Base-by-base conservation (phyloP, 257 asterid species). In the Gentiana macrophylla region DNA sequence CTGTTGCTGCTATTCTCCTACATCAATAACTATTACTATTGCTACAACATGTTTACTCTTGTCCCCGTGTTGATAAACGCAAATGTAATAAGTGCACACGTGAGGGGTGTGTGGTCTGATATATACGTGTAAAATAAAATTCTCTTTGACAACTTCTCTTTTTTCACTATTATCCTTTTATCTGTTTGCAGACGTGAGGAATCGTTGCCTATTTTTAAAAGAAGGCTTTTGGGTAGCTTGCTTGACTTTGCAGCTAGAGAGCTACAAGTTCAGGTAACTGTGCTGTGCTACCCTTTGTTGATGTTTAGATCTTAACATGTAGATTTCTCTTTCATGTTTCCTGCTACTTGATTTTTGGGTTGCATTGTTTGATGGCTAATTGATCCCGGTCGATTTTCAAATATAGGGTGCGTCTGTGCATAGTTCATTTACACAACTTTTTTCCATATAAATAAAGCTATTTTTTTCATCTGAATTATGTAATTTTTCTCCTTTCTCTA, bases 241-340 rank as follows among this genome's bases (percentile, higher is more conserved):
- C 76, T 91, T 78, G 98, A 87, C 74, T 91, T 91, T 73, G 77
- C 98, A 70, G 95, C 96, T 1, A 82, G 96, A 76, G 98, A 91
- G 66, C 72, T 91, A 67, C 95, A 74, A 79, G 88, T 72, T 71
- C 98, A 91, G 98, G 98, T 91, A 75, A 70, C 59, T 62, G 50
- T 61, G 68, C 34, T 61, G 36, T 56, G 61, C 62, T 10, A 65
- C 49, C 44, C 35, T 55, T 38, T 49, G 62, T 69, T 66, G 55
- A 46, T 49, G 43, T 61, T 66, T 62, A 11, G 50, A 41, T 12
- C 52, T 47, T 64, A 55, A 36, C 52, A 63, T 72, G 62, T 49
- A 33, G 32, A 36, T 44, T 59, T 44, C 37, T 53, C 55, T 64
- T 55, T 53, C 62, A 67, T 66, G 37, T 34, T 60, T 73, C 55